Base-by-base conservation (phyloP, 345 rosid species). In the Euclidium syriacum region DNA sequence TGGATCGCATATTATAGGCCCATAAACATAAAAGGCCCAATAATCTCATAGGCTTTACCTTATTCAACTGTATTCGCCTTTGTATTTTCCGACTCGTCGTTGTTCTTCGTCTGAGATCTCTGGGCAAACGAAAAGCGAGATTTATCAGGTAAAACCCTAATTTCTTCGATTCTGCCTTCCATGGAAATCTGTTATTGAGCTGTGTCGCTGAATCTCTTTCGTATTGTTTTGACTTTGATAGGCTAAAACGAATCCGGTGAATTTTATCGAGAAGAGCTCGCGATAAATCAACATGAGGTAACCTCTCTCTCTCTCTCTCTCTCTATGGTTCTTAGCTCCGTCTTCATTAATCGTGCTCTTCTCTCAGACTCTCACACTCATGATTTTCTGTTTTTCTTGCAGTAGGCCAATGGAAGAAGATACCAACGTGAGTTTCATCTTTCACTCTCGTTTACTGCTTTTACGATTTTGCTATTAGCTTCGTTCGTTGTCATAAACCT, bases 341-440 rank as follows among this genome's bases (percentile, higher is more conserved):
- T 65, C 19, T 52, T 9, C n/a, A 7, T 42, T 7, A 2, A 20
- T 39, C 14, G 10, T 43, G 38, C 55, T 22, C 14, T 33, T 64
- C 1, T 41, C 44, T 55, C 11, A 65, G 55, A 16, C 40, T 46
- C 4, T 1, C 48, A 38, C 56, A 40, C 24, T 58, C 43, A 25
- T 43, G 3, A 4, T 23, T 34, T 43, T 43, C 20, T 19, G 1
- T 48, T 62, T 22, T 12, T 0, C 6, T 30, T 24, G 65, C 84
- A 81, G 94, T 66, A 68, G 69, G 60, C 77, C 87, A 20, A 83
- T 83, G 90, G 94, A 83, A 35, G 94, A 86, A 58, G 94, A 86
- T 56, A 55, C 69, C 36, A 70, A 55, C 14, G 80, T 75, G 54
- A 77, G 84, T 49, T 7, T 7, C 7, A 16, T 7, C 10, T 38